phyloP scores from a whole-genome alignment of 192 early-diverging fungal genomes.

The Backusella macrospora region DNA sequence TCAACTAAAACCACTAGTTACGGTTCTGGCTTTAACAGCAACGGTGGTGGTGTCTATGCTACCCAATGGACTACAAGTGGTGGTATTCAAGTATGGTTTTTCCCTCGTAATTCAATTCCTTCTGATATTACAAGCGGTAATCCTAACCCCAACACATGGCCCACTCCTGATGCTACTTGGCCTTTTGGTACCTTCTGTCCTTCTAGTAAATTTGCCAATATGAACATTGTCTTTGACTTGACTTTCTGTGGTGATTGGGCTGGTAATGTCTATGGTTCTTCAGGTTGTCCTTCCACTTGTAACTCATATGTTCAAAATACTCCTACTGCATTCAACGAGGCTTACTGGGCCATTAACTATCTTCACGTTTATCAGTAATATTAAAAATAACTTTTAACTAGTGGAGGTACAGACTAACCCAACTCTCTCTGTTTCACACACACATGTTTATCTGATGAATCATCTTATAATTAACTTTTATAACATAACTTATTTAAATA shows the following conservation, averaged over 20 bases:
- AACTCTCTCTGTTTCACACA: no score
- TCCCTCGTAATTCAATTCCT: slow-evolving; percentile 38
- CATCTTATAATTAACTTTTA: no score
- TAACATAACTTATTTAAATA: no score
- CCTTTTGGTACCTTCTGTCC: slow-evolving; percentile 17
- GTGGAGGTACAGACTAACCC: no score
- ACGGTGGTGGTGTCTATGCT: no score
- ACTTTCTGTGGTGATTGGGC: no score
- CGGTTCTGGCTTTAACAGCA: no score
- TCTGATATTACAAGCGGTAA: no score
- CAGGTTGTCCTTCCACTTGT: slow-evolving; percentile 26
- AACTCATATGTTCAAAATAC: slow-evolving; percentile 17
- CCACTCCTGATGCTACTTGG: slow-evolving; percentile 34
- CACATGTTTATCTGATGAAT: no score
- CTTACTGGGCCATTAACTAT: slow-evolving; percentile 28
- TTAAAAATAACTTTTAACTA: no score
- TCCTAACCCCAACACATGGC: no score
- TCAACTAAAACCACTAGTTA: no score
- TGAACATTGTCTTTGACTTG: slow-evolving; percentile 7
- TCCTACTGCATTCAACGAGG: slow-evolving; percentile 19
- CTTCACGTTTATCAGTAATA: slow-evolving; percentile 30
- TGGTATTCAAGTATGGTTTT: slow-evolving; percentile 48
- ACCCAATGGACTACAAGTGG: slow-evolving; percentile 44
- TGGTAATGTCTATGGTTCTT: neutral
- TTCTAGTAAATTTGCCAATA: slow-evolving; percentile 15